Conservation (phyloP, 129 eudicot genomes). For the Tanacetum coccineum region DNA sequence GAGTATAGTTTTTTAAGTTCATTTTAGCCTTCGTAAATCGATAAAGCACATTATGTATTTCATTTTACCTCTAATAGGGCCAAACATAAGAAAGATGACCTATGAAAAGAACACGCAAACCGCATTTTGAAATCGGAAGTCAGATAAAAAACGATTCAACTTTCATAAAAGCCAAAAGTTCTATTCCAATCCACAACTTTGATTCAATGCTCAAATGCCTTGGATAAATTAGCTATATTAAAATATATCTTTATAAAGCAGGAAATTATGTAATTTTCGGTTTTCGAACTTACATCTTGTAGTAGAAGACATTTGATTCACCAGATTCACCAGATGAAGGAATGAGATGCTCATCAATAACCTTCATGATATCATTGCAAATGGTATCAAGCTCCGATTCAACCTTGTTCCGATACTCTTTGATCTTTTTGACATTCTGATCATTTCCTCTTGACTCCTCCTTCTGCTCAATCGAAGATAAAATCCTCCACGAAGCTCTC, state of each 20-base stretch:
- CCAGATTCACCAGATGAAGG: slow-evolving; percentile 47
- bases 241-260: background rate
- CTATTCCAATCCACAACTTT: background rate
- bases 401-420: slow-evolving; percentile 55
- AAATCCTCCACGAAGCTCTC: slow-evolving; percentile 56
- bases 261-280: background rate
- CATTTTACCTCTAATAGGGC: background rate
- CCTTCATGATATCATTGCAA: slow-evolving; percentile 58
- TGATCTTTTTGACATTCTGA: slow-evolving; percentile 50
- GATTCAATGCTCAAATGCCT: background rate
- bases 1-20: slow-evolving; percentile 1
- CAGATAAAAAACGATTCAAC: slow-evolving; percentile 6
- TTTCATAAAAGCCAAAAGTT: background rate
- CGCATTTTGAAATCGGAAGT: background rate
- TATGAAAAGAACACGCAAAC: no score
- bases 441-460: slow-evolving; percentile 61
- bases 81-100: no score
- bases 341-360: slow-evolving; percentile 63
- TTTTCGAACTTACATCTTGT: slow-evolving; percentile 52
- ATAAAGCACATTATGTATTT: background rate
- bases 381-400: slow-evolving; percentile 52
- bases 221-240: slow-evolving; percentile 6
- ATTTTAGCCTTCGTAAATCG: slow-evolving; percentile 8
- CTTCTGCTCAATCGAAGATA: slow-evolving; percentile 74
- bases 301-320: slow-evolving; percentile 58